Conservation (phyloP, 139 green algal genomes). For the Ulvella scutata region DNA sequence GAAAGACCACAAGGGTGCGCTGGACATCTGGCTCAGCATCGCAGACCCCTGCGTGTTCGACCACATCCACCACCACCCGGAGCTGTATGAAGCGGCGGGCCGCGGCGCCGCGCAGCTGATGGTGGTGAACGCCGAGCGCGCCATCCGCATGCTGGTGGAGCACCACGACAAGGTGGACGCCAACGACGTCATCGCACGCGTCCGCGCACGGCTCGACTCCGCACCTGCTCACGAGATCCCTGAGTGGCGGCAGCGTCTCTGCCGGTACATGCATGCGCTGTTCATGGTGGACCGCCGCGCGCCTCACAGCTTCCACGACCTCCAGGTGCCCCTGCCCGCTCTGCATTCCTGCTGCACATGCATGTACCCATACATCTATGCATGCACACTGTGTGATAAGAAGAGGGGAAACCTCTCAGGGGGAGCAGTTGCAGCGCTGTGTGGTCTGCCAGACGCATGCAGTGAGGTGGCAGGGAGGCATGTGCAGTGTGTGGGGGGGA, state of each 20-base stretch:
- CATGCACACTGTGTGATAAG: too few species aligned
- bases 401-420: neutral
- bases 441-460: neutral
- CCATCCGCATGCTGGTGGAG: slow-evolving; percentile 37
- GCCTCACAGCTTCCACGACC: neutral
- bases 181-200: neutral
- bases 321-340: neutral
- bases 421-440: neutral
- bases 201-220: neutral
- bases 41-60: slow-evolving; percentile 30
- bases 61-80: slow-evolving; percentile 35
- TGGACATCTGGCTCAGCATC: slow-evolving; percentile 3
- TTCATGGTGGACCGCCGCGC: slow-evolving; percentile 14
- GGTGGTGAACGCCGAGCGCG: slow-evolving; percentile 34
- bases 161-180: slow-evolving; percentile 32
- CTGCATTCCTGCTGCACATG: neutral
- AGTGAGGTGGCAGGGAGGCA: neutral
- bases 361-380: too few species aligned
- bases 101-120: slow-evolving; percentile 28
- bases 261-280: slow-evolving; percentile 55
- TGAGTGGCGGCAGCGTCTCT: slow-evolving; percentile 35
- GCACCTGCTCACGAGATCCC: slow-evolving; percentile 2
- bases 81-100: slow-evolving; percentile 15
- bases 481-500: too few species aligned
- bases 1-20: slow-evolving; percentile 3